A percentile compares a stretch with the other conserved stretches of the same genome.
Evolutionary conservation across 106 monocot species (phyloP).

Genomic region (Narthecium ossifragum): DNA sequence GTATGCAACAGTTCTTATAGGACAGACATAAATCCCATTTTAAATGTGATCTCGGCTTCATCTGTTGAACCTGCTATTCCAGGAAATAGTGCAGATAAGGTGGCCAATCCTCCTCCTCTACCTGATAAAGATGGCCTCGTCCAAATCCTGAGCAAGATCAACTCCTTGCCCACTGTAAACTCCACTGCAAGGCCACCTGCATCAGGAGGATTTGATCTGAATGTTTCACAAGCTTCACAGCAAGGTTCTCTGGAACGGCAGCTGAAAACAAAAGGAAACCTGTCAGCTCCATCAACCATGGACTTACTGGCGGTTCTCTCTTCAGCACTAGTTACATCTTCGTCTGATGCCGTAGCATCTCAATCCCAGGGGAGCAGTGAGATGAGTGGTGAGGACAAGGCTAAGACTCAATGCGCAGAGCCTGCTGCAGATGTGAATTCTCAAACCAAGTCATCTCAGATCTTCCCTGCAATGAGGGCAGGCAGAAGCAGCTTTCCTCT

Average conservation of each 20-base stretch:
- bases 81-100: conserved; percentile 51
- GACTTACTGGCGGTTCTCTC: conserved; percentile 79
- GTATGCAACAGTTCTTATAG: conserved; percentile 16
- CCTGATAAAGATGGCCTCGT: conserved; percentile 58
- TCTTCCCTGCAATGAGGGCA: conserved; percentile 7
- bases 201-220: conserved; percentile 66
- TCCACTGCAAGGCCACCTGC: conserved; percentile 25
- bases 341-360: conserved; percentile 20
- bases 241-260: conserved; percentile 29
- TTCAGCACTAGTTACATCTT: conserved; percentile 40
- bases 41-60: background rate
- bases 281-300: conserved; percentile 44
- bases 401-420: conserved; percentile 16
- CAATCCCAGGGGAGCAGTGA: conserved; percentile 64
- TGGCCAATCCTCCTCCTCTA: conserved; percentile 21
- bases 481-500: background rate
- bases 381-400: conserved; percentile 53
- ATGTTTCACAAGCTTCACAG: conserved; percentile 53
- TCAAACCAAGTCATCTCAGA: conserved; percentile 7
- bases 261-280: conserved; percentile 17
- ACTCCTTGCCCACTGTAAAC: conserved; percentile 23
- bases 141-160: conserved; percentile 69
- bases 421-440: conserved; percentile 26
- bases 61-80: conserved; percentile 2
- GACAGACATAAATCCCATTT: background rate